Evolutionary conservation across 441 rosid genomes (phyloP).

Genomic region (Euphorbia schlechtendalii): DNA sequence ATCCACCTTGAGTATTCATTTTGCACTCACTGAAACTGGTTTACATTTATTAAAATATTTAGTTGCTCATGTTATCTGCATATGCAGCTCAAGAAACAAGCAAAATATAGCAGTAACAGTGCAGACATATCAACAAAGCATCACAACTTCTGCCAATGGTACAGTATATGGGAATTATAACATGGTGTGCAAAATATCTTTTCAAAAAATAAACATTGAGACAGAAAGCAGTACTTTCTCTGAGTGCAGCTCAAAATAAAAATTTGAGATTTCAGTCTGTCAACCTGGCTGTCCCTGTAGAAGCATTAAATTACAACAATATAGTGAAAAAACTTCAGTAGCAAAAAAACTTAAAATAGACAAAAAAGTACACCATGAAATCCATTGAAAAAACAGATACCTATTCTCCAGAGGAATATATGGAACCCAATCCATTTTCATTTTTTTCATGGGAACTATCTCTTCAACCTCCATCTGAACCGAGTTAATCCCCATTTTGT

Average conservation of each 20-base stretch:
- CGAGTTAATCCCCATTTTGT: constrained; percentile 86
- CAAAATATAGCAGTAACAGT: neutral
- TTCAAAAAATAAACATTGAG: neutral
- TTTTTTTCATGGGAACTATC: constrained; percentile 89
- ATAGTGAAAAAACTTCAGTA: neutral
- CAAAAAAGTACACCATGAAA: constrained; percentile 17
- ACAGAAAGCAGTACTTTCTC: constrained; percentile 47
- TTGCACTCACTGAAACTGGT: neutral
- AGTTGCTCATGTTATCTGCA: constrained; percentile 62
- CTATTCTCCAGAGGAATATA: constrained; percentile 82
- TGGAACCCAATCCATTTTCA: constrained; percentile 99
- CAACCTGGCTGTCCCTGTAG: constrained; percentile 72
- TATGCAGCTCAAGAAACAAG: constrained; percentile 32
- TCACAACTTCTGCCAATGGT: neutral
- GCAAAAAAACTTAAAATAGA: neutral
- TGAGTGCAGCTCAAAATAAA: constrained; percentile 73
- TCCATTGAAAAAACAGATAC: constrained; percentile 27
- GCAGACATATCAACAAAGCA: constrained; percentile 12
- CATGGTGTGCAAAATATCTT: neutral
- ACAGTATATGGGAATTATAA: neutral
- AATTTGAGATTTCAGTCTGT: constrained; percentile 63
- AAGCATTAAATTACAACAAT: constrained; percentile 14
- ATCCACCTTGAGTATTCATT: neutral
- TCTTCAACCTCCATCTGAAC: constrained; percentile 93
- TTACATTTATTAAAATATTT: constrained; percentile 28